Conservation (phyloP, 352 stramenopile genomes). For the Pseudoperonospora humuli region DNA sequence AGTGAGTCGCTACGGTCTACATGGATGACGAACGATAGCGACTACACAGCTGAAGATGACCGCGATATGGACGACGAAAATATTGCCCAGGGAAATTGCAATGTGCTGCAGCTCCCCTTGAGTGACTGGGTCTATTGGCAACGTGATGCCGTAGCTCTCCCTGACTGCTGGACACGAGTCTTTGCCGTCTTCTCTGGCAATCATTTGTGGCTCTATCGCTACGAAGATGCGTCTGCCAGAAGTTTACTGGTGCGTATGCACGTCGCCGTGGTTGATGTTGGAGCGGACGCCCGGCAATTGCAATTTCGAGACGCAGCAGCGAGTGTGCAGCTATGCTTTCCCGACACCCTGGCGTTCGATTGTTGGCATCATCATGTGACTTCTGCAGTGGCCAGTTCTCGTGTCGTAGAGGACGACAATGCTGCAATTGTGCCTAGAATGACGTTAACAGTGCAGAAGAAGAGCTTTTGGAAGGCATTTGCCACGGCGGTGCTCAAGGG, state of each 20-base stretch:
- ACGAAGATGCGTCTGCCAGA: conserved; percentile 30
- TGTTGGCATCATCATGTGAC: conserved; percentile 22
- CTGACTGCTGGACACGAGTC: conserved; percentile 39
- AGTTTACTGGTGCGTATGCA: conserved; percentile 24
- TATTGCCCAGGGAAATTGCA: not conserved
- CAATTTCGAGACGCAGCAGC: conserved; percentile 11
- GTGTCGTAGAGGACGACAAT: conserved; percentile 4
- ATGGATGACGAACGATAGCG: conserved; percentile 29
- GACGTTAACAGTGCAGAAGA: conserved; percentile 10
- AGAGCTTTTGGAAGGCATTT: conserved; percentile 19
- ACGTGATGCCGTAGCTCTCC: conserved; percentile 22
- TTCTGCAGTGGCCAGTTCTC: conserved; percentile 9
- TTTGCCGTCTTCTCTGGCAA: conserved; percentile 35
- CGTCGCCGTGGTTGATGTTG: conserved; percentile 15
- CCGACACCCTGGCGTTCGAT: conserved; percentile 9
- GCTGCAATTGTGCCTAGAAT: conserved; percentile 3
- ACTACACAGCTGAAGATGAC: conserved; percentile 12
- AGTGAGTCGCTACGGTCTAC: conserved; percentile 32
- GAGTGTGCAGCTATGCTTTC: conserved; percentile 23
- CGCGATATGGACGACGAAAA: not conserved
- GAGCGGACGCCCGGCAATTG: conserved; percentile 13
- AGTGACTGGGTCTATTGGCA: conserved; percentile 47
- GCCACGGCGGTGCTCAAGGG: not conserved
- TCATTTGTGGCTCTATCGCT: conserved; percentile 34
- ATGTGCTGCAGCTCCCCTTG: conserved; percentile 10